Conservation (phyloP, 495 filamentous ascomycete genomes). For the Talaromyces nanjingensis region DNA sequence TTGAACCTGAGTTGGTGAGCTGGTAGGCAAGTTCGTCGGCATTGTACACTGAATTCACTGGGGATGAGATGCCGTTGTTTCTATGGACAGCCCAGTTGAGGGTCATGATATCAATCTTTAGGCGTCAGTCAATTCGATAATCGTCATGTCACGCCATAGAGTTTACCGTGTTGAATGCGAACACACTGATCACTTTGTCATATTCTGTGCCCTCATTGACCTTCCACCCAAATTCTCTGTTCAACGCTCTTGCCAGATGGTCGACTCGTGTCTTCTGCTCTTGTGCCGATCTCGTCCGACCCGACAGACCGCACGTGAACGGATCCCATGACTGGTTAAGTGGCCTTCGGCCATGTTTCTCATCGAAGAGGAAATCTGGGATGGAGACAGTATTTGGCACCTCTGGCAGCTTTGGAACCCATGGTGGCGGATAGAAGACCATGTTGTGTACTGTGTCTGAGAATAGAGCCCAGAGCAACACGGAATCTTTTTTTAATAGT, state of each 20-base stretch:
- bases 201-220: conserved; percentile 71
- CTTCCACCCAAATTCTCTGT: conserved; percentile 67
- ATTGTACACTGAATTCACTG: conserved; percentile 78
- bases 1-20: conserved; percentile 65
- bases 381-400: conserved; percentile 71
- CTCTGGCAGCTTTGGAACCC: conserved; percentile 60
- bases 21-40: conserved; percentile 71
- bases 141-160: too few species aligned
- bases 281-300: conserved; percentile 57
- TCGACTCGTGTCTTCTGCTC: conserved; percentile 64
- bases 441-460: conserved; percentile 33
- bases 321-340: conserved; percentile 59
- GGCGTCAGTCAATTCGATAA: neutral
- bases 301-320: conserved; percentile 76
- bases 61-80: conserved; percentile 66
- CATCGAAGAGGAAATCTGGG: conserved; percentile 70
- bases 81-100: conserved; percentile 73
- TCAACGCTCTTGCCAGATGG: conserved; percentile 57
- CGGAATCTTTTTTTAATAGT: conserved; percentile 2
- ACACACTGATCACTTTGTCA: conserved; percentile 77
- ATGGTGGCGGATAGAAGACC: conserved; percentile 72
- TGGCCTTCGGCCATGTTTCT: conserved; percentile 61
- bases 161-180: conserved; percentile 70
- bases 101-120: conserved; percentile 61
- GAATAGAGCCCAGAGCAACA: neutral